Conservation (phyloP, 352 stramenopile species). For the Globisporangium polare region DNA sequence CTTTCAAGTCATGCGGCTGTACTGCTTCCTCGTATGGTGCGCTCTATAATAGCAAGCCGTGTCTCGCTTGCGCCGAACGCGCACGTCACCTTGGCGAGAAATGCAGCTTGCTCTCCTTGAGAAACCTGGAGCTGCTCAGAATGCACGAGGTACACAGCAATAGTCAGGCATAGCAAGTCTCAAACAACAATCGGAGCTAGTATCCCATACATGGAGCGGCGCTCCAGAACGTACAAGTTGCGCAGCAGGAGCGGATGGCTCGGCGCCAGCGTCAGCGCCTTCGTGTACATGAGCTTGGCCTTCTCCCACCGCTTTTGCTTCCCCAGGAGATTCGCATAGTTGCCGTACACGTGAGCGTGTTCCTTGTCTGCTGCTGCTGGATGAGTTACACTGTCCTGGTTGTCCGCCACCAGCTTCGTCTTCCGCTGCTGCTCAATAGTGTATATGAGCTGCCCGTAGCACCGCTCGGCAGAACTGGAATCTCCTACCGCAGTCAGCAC, state of each 20-base stretch:
- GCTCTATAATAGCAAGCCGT: background rate
- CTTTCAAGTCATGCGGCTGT: no score
- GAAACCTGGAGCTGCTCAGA: constrained; percentile 1
- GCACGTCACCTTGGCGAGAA: background rate
- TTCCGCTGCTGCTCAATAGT: background rate
- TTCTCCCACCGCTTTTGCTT: background rate
- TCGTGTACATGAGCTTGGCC: constrained; percentile 20
- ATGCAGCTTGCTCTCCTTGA: constrained; percentile 1
- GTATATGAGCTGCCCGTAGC: constrained; percentile 15
- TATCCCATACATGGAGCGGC: no score
- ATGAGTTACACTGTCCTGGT: background rate
- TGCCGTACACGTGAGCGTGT: constrained; percentile 18
- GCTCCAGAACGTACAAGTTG: constrained; percentile 16
- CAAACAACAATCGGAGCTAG: background rate
- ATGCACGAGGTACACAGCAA: background rate
- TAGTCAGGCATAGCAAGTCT: background rate
- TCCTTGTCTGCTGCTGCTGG: constrained; percentile 1
- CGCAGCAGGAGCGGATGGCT: constrained; percentile 13
- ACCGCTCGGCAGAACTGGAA: background rate
- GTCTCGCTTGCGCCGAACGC: background rate
- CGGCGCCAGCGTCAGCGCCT: constrained; percentile 11
- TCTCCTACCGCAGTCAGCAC: constrained; percentile 11
- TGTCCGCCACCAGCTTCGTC: background rate
- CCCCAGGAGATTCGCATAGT: constrained; percentile 21
- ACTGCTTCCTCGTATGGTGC: background rate